Evolutionary conservation across 768 basidiomycete species (phyloP), one percentile per base, ranked within the genome.

Genomic region (Boletellus ananiceps): DNA sequence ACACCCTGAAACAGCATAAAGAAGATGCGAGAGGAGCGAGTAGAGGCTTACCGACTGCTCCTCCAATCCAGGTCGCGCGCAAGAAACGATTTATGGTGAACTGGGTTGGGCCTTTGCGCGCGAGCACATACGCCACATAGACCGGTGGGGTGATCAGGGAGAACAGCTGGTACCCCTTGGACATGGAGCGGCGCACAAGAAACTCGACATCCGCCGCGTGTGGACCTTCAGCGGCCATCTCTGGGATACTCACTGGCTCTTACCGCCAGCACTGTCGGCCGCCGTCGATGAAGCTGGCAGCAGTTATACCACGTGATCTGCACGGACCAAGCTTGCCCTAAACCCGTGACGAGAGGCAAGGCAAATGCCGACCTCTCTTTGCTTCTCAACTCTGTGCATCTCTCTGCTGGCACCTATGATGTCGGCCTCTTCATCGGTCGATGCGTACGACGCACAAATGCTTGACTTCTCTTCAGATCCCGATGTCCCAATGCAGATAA

Each of bases 21-120:
- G 3, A 45, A 38, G 37, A 27, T 0, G 29, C 8, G 18, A 29
- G 21, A 9, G 0, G 3, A 23, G 8, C 13, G 19, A 11, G 27
- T 6, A 15, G 25, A 40, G 21, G 18, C 47, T 38, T 43, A 50
- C 88, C 88, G 43, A 68, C 69, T 15, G 76, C 63, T 27, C 88
- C 84, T 15, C 84, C 83, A 5, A 83, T 58, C 88, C 86, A 89
- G 14, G 85, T 85, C 29, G 86, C 81, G 12, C 86, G 80, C 32
- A 90, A 72, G 14, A 83, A 57, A 23, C 77, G 77, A 58, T 86
- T 89, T 35, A 83, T 57, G 7, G 75, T 77, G 47, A 88, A 68
- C 25, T 79, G 72, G 13, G 70, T 65, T 29, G 78, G 71, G 8
- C 85, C 81, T 50, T 75, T 80, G 54, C 79, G 75, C 31, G 73